Conservation (phyloP, 768 basidiomycete genomes). For the Kwoniella newhampshirensis region DNA sequence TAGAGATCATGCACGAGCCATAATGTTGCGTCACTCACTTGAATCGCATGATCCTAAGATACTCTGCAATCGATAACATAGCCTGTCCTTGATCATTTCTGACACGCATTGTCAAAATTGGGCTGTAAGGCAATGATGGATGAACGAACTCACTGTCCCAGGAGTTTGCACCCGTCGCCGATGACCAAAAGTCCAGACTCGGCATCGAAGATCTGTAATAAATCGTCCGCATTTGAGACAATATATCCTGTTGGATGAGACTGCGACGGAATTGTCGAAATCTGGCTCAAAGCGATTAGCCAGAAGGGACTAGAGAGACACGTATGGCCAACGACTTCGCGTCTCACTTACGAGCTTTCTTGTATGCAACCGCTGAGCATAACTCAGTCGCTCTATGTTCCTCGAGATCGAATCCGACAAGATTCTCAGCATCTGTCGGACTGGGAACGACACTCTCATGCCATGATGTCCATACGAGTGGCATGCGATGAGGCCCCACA, state of each 20-base stretch:
- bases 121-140: background rate
- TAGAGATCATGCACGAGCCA: too few species aligned
- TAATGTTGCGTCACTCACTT: conserved; percentile 56
- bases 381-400: conserved; percentile 75
- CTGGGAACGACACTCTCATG: conserved; percentile 82
- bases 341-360: conserved; percentile 66
- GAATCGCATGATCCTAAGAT: conserved; percentile 71
- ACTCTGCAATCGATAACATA: conserved; percentile 74
- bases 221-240: conserved; percentile 75
- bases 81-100: conserved; percentile 64
- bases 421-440: conserved; percentile 76
- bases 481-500: conserved; percentile 79
- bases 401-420: conserved; percentile 75
- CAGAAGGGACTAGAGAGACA: background rate
- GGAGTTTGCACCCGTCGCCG: conserved; percentile 66
- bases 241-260: conserved; percentile 73
- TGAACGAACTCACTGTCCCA: conserved; percentile 38
- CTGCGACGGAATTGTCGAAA: conserved; percentile 68
- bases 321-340: too few species aligned
- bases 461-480: conserved; percentile 74
- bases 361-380: conserved; percentile 71
- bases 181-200: conserved; percentile 58
- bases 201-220: conserved; percentile 72
- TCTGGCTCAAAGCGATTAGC: too few species aligned
- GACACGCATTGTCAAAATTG: conserved; percentile 36